Conservation (phyloP, 2,329 filamentous ascomycete genomes). For the Alternaria dauci region DNA sequence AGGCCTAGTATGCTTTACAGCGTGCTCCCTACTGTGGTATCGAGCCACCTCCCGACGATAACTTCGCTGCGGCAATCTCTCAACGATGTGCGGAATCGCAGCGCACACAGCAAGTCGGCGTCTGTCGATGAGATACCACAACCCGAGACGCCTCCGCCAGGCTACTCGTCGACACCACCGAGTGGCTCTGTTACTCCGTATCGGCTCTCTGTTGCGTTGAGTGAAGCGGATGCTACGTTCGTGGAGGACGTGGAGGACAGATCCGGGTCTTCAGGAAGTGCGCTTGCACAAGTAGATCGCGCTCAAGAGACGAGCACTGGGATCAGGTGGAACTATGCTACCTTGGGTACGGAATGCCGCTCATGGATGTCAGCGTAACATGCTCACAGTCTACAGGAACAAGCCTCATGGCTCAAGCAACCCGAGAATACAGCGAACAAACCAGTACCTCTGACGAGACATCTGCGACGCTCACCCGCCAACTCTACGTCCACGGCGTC, state of each 20-base stretch:
- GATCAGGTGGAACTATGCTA: conserved; percentile 62
- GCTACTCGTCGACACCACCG: conserved; percentile 40
- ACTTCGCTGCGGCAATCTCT: conserved; percentile 57
- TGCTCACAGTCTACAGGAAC: conserved; percentile 50
- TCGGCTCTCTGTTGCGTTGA: conserved; percentile 24
- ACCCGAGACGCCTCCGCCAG: conserved; percentile 50
- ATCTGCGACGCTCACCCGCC: conserved; percentile 62
- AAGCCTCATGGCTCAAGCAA: conserved; percentile 57
- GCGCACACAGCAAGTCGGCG: conserved; percentile 24
- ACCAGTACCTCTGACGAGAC: conserved; percentile 40
- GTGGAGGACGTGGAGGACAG: conserved; percentile 38
- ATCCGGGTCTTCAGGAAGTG: conserved; percentile 31
- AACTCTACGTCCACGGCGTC: conserved; percentile 70
- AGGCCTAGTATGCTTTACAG: conserved; percentile 60
- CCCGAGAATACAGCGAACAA: conserved; percentile 54
- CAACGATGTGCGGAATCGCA: conserved; percentile 35
- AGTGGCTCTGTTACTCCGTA: conserved; percentile 34
- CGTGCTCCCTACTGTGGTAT: conserved; percentile 63
- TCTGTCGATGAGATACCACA: conserved; percentile 28
- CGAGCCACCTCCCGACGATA: conserved; percentile 61
- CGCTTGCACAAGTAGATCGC: conserved; percentile 28
- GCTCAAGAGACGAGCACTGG: conserved; percentile 48
- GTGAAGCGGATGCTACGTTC: conserved; percentile 33
- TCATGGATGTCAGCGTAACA: not conserved
- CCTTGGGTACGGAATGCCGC: conserved; percentile 52